Evolutionary conservation across 2,329 filamentous ascomycete genomes (phyloP), one percentile per base, ranked within the genome.

Genomic region (Magnaporthiopsis incrustans): DNA sequence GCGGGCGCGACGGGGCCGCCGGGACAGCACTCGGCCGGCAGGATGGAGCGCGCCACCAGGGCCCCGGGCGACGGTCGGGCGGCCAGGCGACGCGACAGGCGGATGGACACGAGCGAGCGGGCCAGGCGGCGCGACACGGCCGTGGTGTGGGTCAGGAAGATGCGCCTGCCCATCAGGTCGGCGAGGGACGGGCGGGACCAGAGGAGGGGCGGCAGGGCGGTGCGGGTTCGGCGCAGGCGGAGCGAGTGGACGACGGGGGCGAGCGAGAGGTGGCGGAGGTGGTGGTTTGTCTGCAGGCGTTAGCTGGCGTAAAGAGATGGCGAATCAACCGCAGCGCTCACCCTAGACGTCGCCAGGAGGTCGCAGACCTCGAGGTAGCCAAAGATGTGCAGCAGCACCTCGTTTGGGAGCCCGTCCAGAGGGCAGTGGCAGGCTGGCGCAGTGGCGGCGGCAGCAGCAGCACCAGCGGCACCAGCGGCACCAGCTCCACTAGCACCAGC

Each of bases 111-210:
- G 3, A 91, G 79, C 18, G 82, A 87, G 64, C 86, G 82, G 59
- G 83, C 84, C 3, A 91, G 81, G 27, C 80, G 78, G 26, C 87
- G 83, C 4, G 88, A 89, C 30, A 88, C 82, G 59, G 88, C 80
- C 44, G 87, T 84, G 18, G 86, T 90, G 64, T 82, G 79, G 57
- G 87, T 89, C 57, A 90, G 75, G 74, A 90, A 88, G 71, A 91
- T 90, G 72, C 79, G 82, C 57, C 86, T 82, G 27, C 79, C 75
- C 63, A 88, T 85, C 18, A 90, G 85, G 64, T 89, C 84, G 53
- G 83, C 74, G 2, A 87, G 77, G 4, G 84, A 81, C 2, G 88
- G 85, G 10, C 86, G 82, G 33, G 78, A 80, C 10, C 77, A 77
- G 14, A 91, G 79, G 38, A 85, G 77, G 22, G 81, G 80, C 5